Base-by-base conservation (phyloP, 768 basidiomycete species). In the Naganishia vishniacii region DNA sequence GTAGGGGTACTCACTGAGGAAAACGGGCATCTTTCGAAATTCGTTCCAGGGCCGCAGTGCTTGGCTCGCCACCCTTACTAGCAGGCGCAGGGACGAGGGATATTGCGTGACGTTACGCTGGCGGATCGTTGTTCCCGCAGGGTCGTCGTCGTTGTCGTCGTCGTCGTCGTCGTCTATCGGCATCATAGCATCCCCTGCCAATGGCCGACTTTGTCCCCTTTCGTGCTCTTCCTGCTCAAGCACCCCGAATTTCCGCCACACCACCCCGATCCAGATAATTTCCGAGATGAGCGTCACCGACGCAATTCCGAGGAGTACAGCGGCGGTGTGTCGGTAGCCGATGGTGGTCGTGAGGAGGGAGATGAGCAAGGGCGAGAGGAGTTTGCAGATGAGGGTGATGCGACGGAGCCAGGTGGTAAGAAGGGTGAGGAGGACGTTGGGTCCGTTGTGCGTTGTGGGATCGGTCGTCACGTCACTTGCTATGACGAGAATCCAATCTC, bases 401-500 rank as follows among this genome's bases (percentile, higher is more conserved):
- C 76, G 64, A 20, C 75, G 66, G 58, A 75, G 72, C 4, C 64
- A 73, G 0, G 75, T 74, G 62, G 75, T 77, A 32, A 76, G 59
- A 9, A 56, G 53, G 0, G 76, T 77, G 9, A 77, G 65, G 20
- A 18, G 58, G 25, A 1, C 2, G 13, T 41, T 56, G 3, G 53
- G 34, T 20, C 26, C 31, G 34, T 25, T 25, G 1, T 11, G n/a
- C 1, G 4, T 40, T 41, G 20, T 8, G 37, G 59, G 28, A 29
- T 41, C 4, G 3, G 47, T 51, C 26, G 40, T 64, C 23, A 34
- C 9, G 34, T 65, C 65, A n/a, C 67, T 53, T 4, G 75, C 66
- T 28, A 77, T 72, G 26, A 72, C 72, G 25, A 73, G 71, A 37
- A 76, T 70, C 75, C 76, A 77, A 48, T 77, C 76, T 29, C 76